These are phyloP conservation scores for Calycina herbarum DNA, from an alignment of 2,329 filamentous ascomycete genomes.

Conservation along the genomic window DNA sequence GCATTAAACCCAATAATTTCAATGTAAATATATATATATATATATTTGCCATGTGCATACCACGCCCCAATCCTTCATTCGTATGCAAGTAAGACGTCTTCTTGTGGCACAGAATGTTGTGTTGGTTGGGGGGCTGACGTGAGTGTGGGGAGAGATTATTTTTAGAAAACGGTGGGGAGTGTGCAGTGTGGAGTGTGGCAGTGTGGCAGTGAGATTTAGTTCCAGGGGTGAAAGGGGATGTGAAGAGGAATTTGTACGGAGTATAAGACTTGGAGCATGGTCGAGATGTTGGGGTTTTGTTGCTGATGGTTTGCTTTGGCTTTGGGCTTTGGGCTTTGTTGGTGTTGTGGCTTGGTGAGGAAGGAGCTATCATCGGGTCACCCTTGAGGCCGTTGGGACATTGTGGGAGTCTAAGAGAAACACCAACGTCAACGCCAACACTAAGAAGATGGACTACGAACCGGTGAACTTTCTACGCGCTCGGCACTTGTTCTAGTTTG, in stretches of 20 bases:
- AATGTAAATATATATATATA: background rate
- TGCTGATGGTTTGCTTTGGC: background rate
- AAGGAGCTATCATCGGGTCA: background rate
- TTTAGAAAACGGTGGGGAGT: background rate
- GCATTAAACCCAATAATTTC: background rate
- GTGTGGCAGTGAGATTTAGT: no score
- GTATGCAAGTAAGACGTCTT: background rate
- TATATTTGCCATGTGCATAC: background rate
- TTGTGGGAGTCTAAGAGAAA: background rate
- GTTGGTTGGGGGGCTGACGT: background rate
- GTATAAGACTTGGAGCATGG: background rate
- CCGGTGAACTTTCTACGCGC: background rate
- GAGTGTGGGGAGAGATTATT: background rate
- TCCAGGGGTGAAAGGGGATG: no score
- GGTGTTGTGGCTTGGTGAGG: background rate
- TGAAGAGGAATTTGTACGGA: background rate
- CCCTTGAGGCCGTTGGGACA: background rate
- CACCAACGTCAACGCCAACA: background rate
- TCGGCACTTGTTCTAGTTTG: background rate
- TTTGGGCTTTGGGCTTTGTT: background rate
- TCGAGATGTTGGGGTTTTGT: background rate
- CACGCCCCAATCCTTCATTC: background rate
- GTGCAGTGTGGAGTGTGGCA: no score
- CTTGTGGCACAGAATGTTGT: background rate
- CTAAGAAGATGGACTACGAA: background rate